Conservation (phyloP, 1,284 basidiomycete genomes). For the Fomitiporia mediterranea region DNA sequence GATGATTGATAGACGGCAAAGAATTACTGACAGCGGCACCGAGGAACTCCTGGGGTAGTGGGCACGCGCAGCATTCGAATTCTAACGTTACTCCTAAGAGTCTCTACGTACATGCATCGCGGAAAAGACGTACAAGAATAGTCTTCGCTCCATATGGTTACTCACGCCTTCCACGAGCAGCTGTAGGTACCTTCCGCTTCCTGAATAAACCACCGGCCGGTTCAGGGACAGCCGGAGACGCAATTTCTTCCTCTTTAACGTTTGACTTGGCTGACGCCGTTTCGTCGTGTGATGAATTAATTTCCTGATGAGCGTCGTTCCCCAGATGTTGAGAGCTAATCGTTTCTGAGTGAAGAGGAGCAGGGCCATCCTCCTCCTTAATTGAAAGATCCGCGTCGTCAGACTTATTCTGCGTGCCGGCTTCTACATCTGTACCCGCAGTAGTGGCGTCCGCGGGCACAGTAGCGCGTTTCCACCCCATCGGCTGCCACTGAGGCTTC, state of each 20-base stretch:
- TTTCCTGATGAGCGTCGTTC: neutral
- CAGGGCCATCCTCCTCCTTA: constrained; percentile 22
- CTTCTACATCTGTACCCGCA: constrained; percentile 7
- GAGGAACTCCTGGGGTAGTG: constrained; percentile 3
- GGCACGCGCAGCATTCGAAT: neutral
- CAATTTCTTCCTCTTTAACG: constrained; percentile 20
- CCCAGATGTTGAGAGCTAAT: constrained; percentile 9
- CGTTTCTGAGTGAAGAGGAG: constrained; percentile 14
- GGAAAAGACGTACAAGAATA: constrained; percentile 1
- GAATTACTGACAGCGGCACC: constrained; percentile 2
- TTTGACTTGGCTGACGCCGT: constrained; percentile 1
- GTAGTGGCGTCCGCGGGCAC: constrained; percentile 2
- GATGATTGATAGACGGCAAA: neutral
- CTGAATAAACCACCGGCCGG: constrained; percentile 36
- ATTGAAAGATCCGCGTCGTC: constrained; percentile 6
- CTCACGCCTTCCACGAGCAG: constrained; percentile 14
- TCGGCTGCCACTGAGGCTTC: constrained; percentile 35
- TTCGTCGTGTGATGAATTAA: neutral
- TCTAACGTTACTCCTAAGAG: neutral
- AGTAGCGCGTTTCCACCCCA: constrained; percentile 32
- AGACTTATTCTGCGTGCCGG: constrained; percentile 1
- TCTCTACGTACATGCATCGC: constrained; percentile 2
- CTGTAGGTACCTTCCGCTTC: constrained; percentile 38
- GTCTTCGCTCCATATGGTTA: neutral
- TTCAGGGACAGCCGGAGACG: constrained; percentile 16